These are phyloP conservation scores for Fraxinus cuspidata DNA, from an alignment of 257 asterid genomes.

Conservation along the genomic window DNA sequence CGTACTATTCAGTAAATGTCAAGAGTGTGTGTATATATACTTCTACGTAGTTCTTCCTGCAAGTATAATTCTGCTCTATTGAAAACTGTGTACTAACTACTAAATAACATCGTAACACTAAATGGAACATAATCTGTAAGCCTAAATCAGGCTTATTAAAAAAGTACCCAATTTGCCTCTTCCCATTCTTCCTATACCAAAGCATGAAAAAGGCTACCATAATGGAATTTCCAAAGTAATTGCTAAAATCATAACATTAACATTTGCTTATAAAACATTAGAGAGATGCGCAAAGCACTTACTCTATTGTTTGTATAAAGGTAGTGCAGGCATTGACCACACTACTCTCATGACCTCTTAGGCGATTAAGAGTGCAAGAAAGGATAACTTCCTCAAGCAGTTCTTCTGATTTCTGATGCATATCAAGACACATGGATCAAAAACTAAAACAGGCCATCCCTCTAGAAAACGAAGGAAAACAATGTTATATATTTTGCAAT, in stretches of 20 bases:
- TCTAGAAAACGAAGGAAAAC: too few relatives aligned
- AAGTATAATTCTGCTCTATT: background rate
- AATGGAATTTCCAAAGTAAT: background rate
- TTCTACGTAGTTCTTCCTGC: background rate
- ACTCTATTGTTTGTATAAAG: conserved; percentile 81
- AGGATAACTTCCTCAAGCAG: conserved; percentile 90
- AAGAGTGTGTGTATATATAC: background rate
- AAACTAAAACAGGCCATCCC: conserved; percentile 8
- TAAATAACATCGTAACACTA: background rate
- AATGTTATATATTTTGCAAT: background rate
- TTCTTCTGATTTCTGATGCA: conserved; percentile 86
- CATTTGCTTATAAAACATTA: background rate
- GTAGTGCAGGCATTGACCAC: conserved; percentile 68
- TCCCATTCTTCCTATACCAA: background rate
- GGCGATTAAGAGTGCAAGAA: conserved; percentile 79
- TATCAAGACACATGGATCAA: conserved; percentile 30
- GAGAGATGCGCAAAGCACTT: conserved; percentile 27
- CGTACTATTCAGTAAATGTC: background rate
- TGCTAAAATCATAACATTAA: conserved; percentile 4
- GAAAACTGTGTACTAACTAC: background rate
- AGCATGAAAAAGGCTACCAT: conserved; percentile 11
- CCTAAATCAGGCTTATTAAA: background rate
- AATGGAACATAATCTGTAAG: background rate
- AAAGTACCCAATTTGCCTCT: background rate
- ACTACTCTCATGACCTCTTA: conserved; percentile 51